Evolutionary conservation across 2,329 filamentous ascomycete species (phyloP), one percentile per base, ranked within the genome.

Genomic region (Verticillium nonalfalfae): DNA sequence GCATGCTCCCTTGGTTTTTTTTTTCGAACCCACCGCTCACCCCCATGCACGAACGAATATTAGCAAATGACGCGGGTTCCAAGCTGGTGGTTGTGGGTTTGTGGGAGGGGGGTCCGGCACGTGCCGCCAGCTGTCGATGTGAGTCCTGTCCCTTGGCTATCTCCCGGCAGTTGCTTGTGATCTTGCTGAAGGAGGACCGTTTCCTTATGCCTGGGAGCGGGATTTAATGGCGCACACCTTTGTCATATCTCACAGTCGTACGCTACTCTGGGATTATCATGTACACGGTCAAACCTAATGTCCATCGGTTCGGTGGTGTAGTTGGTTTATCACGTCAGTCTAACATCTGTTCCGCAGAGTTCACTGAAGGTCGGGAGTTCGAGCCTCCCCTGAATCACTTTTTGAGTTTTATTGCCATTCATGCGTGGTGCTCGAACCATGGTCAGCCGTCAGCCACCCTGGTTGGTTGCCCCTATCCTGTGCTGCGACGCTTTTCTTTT

Each of bases 361-460:
- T 57, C 56, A 58, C 56, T 58, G 56, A 58, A 58, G 56, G 56
- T 58, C 56, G 56, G 56, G 56, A 45, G 56, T 38, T 58, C 56
- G 56, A 58, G 56, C 56, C 56, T 45, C 56, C 56, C 56, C 38
- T 40, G 56, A 58, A 58, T 58, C 56, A 58, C 7, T 26, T 50
- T 45, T 50, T 56, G 26, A 34, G 10, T 38, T 15, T 58, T 45
- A 36, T 45, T 26, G 13, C 18, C 34, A 31, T 56, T 35, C 26
- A 10, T 35, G 31, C n/a, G 10, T 56, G 31, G 2, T 4, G 26
- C 26, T 26, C 26, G n/a, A 26, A 3, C 26, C 26, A 26, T 26
- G 26, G 26, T 26, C 26, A 26, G 26, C 26, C 26, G n/a, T n/a
- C n/a, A n/a, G n/a, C n/a, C n/a, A 26, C 26, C 26, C 55, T 33